Evolutionary conservation across 1,139 yeast species (phyloP).

Genomic region (Taphrina communis): DNA sequence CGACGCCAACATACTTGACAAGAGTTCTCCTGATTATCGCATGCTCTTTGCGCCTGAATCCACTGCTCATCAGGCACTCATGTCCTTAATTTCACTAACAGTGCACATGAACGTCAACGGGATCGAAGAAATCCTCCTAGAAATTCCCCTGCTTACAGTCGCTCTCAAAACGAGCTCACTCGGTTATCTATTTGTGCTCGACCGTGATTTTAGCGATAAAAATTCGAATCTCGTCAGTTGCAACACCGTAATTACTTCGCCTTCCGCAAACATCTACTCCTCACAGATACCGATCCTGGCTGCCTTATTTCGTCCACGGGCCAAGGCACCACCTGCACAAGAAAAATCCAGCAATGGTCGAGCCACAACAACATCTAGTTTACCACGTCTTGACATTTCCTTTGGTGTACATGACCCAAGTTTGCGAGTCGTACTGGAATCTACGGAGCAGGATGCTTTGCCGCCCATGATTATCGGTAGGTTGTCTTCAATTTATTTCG

Average conservation of each 20-base stretch:
- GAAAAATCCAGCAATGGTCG: not conserved
- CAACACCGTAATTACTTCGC: conserved; percentile 52
- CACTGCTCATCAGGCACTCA: conserved; percentile 55
- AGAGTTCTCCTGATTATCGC: conserved; percentile 54
- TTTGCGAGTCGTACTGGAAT: conserved; percentile 28
- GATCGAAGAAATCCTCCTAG: conserved; percentile 53
- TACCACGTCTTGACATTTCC: conserved; percentile 11
- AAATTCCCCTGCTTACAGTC: conserved; percentile 53
- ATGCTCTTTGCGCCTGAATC: conserved; percentile 52
- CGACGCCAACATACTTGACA: conserved; percentile 53
- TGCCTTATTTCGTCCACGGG: conserved; percentile 26
- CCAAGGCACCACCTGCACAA: not conserved
- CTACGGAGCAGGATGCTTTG: not conserved
- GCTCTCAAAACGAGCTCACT: conserved; percentile 53
- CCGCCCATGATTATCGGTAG: conserved; percentile 38
- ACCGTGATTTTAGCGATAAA: conserved; percentile 46
- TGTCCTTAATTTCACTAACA: conserved; percentile 52
- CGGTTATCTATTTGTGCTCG: conserved; percentile 49
- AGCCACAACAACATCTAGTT: not conserved
- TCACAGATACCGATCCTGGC: conserved; percentile 19
- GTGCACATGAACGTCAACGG: conserved; percentile 50
- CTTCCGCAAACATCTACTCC: conserved; percentile 50
- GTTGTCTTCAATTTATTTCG: conserved; percentile 14
- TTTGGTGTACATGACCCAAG: conserved; percentile 36
- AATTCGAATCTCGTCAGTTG: conserved; percentile 49